Evolutionary conservation across 768 basidiomycete species (phyloP).

Genomic region (Mycena filopes): DNA sequence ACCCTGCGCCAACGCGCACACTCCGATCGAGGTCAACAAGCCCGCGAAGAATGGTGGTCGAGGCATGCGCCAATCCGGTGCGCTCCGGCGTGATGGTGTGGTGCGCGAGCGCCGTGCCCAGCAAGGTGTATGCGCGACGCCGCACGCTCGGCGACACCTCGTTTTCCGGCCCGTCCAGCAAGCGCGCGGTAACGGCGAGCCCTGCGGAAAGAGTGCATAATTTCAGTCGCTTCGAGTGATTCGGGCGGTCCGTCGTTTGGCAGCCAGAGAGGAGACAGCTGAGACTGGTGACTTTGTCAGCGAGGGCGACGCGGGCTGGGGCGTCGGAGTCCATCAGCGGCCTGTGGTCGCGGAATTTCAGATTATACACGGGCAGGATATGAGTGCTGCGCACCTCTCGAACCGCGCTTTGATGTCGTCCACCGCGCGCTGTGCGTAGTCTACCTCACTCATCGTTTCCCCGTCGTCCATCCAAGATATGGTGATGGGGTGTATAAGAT

Average conservation of each 20-base stretch:
- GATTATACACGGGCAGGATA: neutral
- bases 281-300: constrained; percentile 44
- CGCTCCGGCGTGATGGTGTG: constrained; percentile 43
- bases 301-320: constrained; percentile 45
- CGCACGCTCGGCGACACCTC: constrained; percentile 61
- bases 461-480: constrained; percentile 70
- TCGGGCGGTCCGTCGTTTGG: constrained; percentile 42
- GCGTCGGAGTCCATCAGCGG: constrained; percentile 46
- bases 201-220: constrained; percentile 46
- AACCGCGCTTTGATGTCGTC: constrained; percentile 57
- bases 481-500: constrained; percentile 57
- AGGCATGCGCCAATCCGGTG: constrained; percentile 43
- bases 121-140: constrained; percentile 51
- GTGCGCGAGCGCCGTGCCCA: constrained; percentile 56
- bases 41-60: constrained; percentile 57
- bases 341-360: constrained; percentile 40
- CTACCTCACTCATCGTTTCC: constrained; percentile 49
- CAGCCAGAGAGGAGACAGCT: constrained; percentile 52
- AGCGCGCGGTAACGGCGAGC: constrained; percentile 45
- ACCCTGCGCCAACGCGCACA: constrained; percentile 79
- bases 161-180: constrained; percentile 59
- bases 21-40: constrained; percentile 65
- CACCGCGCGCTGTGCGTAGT: constrained; percentile 57
- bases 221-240: constrained; percentile 36
- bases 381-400: constrained; percentile 48